Evolutionary conservation across 768 basidiomycete species (phyloP), one percentile per base, ranked within the genome.

Genomic region (Auriscalpium orientale): DNA sequence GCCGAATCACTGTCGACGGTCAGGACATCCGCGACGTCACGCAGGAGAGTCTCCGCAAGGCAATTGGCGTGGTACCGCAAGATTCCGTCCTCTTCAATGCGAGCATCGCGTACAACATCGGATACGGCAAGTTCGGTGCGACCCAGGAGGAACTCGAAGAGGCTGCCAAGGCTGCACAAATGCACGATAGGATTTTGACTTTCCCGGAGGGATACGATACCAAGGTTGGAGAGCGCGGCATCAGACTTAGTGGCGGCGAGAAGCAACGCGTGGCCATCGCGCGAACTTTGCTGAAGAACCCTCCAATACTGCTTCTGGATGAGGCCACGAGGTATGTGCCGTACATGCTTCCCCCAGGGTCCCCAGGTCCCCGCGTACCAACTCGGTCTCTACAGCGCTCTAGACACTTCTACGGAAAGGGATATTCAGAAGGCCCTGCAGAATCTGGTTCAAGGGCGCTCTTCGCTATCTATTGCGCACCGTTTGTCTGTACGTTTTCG

Each of bases 1-100:
- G 88, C 13, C 74, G 85, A 43, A 93, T 95, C 61, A 70, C 84
- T 47, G 84, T 95, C 57, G 92, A 97, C 63, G 91, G 88, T 5
- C 79, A 89, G 64, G 90, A 97, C 63, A 89, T 98, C 54, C 84
- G 88, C 36, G 83, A 94, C 56, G 81, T 98, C 7, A 94, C 92
- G 0, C 91, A 95, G 66, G 72, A 77, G 35, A 88, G 85, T 54
- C 71, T 97, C 20, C 79, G 94, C 36, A 79, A 82, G 59, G 80
- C 88, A 0, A 91, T 98, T 57, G 92, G 93, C 16, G 89, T 93
- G 22, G 90, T 98, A 2, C 94, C 95, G 1, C 91, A 97, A 66
- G 91, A 92, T 62, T 78, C 80, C 10, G 79, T 87, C 12, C 73
- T 88, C 8, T 89, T 89, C 74, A 88, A 89, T 63, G 72, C 81